Evolutionary conservation across 2,329 filamentous ascomycete genomes (phyloP).

Genomic region (Scedosporium apiospermum): DNA sequence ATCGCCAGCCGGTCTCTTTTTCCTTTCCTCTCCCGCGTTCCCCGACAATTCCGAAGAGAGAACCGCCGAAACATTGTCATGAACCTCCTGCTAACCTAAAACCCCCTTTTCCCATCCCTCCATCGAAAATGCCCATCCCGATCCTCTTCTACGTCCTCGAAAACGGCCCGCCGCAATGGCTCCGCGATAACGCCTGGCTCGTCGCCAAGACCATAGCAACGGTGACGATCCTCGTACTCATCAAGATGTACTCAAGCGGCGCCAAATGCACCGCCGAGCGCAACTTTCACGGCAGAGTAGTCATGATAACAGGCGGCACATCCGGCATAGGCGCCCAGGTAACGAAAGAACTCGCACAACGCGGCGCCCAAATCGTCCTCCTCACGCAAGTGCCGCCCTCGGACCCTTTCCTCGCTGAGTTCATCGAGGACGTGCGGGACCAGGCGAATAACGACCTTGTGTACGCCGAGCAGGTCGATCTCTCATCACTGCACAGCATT

Average conservation of each 20-base stretch:
- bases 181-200: slow-evolving; percentile 33
- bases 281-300: slow-evolving; percentile 84
- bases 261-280: slow-evolving; percentile 65
- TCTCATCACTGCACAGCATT: slow-evolving; percentile 80
- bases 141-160: slow-evolving; percentile 36
- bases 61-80: background rate
- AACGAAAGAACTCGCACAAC: slow-evolving; percentile 62
- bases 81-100: background rate
- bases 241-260: slow-evolving; percentile 73
- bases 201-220: slow-evolving; percentile 29
- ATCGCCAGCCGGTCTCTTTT: too few species aligned
- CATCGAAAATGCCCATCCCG: slow-evolving; percentile 39
- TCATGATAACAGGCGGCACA: slow-evolving; percentile 90
- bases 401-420: slow-evolving; percentile 86
- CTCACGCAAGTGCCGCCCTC: slow-evolving; percentile 73
- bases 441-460: slow-evolving; percentile 76
- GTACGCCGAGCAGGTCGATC: slow-evolving; percentile 90
- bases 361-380: slow-evolving; percentile 85
- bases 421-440: slow-evolving; percentile 76
- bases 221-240: slow-evolving; percentile 28
- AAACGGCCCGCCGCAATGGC: slow-evolving; percentile 39
- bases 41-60: too few species aligned
- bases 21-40: too few species aligned
- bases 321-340: slow-evolving; percentile 80
- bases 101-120: background rate